Evolutionary conservation across 164 flowering plant species (phyloP).

Genomic region (Sextonia rubra): DNA sequence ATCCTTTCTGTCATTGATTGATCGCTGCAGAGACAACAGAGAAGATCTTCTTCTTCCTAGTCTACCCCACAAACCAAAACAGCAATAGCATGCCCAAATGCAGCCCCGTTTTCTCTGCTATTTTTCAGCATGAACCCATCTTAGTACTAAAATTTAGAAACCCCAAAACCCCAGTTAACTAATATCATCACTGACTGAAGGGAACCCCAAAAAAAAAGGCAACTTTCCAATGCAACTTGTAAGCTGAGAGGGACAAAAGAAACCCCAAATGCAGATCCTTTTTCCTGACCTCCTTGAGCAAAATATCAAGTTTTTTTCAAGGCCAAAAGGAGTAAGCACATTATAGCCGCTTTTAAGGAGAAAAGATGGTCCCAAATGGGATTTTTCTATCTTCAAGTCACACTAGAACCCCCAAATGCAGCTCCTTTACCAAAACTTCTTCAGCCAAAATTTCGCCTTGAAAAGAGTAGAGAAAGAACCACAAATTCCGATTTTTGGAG

Average conservation of each 20-base stretch:
- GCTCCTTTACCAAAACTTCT: background rate
- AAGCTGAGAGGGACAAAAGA: background rate
- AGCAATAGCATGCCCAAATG: constrained; percentile 1
- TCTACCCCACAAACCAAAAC: background rate
- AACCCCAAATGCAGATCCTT: background rate
- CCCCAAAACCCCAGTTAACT: background rate
- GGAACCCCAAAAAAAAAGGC: background rate
- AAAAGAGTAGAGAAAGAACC: background rate
- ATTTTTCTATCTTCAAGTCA: background rate
- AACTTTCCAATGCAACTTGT: background rate
- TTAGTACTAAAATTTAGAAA: background rate
- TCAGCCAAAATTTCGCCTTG: background rate
- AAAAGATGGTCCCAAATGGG: background rate
- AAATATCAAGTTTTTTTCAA: background rate
- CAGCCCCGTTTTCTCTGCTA: background rate
- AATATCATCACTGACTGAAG: background rate
- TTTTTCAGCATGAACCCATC: background rate
- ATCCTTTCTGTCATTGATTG: background rate
- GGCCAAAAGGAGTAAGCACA: background rate
- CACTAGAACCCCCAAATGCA: background rate
- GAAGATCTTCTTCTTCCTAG: background rate
- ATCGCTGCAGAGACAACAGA: background rate
- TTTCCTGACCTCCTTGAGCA: background rate
- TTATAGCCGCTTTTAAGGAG: background rate
- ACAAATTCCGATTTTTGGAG: background rate